Evolutionary conservation across 2,329 filamentous ascomycete genomes (phyloP).

Genomic region (Colletotrichum kahawae): DNA sequence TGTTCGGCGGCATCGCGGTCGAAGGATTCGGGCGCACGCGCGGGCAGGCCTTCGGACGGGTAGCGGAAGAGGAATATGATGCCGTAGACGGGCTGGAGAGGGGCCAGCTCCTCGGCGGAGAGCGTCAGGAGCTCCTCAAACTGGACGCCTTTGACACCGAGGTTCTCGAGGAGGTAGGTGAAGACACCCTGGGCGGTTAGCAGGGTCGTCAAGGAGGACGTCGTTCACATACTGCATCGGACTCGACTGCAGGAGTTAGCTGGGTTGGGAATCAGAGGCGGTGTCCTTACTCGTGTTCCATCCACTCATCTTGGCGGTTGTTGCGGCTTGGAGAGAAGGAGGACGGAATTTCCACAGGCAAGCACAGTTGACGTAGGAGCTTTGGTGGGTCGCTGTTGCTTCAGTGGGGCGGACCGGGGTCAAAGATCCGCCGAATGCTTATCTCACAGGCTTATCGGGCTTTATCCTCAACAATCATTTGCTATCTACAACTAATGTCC

Average conservation of each 20-base stretch:
- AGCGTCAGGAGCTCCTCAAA: constrained; percentile 96
- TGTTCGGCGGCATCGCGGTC: constrained; percentile 76
- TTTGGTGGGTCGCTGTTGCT: constrained; percentile 2
- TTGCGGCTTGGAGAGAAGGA: neutral
- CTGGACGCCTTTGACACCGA: constrained; percentile 92
- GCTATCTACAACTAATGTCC: constrained; percentile 14
- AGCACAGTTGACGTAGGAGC: constrained; percentile 13
- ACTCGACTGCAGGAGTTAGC: constrained; percentile 68
- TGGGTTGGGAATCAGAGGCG: neutral
- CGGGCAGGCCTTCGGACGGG: constrained; percentile 69
- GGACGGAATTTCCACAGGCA: neutral
- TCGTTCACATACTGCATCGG: constrained; percentile 75
- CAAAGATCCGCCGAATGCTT: constrained; percentile 14
- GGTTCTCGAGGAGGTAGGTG: constrained; percentile 89
- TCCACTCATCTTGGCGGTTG: constrained; percentile 67
- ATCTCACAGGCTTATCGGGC: neutral
- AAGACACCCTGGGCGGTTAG: constrained; percentile 76
- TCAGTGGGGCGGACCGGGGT: constrained; percentile 1
- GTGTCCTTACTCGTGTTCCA: constrained; percentile 83
- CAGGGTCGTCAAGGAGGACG: neutral
- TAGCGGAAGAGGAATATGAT: constrained; percentile 99
- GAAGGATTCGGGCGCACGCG: constrained; percentile 52
- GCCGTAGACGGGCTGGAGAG: constrained; percentile 83
- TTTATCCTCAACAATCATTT: neutral
- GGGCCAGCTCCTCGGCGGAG: constrained; percentile 74